Percentiles rank a stretch among this genome's conserved stretches.
Evolutionary conservation across 371 early-diverging fungal species (phyloP).

Genomic region (Mucor lusitanicus): DNA sequence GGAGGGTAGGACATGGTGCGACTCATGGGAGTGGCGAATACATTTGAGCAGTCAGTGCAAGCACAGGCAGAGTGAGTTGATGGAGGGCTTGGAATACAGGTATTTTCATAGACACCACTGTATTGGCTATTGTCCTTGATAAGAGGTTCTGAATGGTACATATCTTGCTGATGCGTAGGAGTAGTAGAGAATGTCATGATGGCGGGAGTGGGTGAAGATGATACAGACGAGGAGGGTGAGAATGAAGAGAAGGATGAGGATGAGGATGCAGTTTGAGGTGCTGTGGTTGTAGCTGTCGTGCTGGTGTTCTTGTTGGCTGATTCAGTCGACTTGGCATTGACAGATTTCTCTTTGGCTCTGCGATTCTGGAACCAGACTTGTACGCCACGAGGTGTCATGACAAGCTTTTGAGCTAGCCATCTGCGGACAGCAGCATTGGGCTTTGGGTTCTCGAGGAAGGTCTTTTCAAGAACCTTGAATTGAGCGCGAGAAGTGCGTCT

Average conservation of each 20-base stretch:
- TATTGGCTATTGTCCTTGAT: neutral
- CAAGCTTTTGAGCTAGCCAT: slow-evolving; percentile 68
- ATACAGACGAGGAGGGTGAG: neutral
- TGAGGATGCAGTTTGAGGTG: neutral
- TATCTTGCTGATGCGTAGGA: neutral
- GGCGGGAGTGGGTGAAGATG: neutral
- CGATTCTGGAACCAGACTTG: slow-evolving; percentile 99
- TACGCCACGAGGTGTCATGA: slow-evolving; percentile 88
- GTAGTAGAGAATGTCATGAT: neutral
- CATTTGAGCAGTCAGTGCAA: slow-evolving; percentile 10
- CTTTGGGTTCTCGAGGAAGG: slow-evolving; percentile 71
- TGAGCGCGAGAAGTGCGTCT: slow-evolving; percentile 71
- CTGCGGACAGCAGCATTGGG: slow-evolving; percentile 67
- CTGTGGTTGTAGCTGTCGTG: neutral
- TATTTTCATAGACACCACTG: neutral
- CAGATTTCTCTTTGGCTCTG: slow-evolving; percentile 73
- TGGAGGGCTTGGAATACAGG: neutral
- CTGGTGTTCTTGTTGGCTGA: neutral
- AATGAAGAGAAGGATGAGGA: neutral
- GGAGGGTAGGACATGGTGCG: slow-evolving; percentile 24
- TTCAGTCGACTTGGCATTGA: neutral
- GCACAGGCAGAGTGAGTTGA: slow-evolving; percentile 1
- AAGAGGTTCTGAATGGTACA: slow-evolving; percentile 2
- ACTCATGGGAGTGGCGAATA: slow-evolving; percentile 20
- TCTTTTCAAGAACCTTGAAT: slow-evolving; percentile 66